A percentile compares a stretch with the other conserved stretches of the same genome.
These are phyloP conservation scores for Nemania abortiva DNA, from an alignment of 2,329 filamentous ascomycete genomes.

Conservation along the genomic window DNA sequence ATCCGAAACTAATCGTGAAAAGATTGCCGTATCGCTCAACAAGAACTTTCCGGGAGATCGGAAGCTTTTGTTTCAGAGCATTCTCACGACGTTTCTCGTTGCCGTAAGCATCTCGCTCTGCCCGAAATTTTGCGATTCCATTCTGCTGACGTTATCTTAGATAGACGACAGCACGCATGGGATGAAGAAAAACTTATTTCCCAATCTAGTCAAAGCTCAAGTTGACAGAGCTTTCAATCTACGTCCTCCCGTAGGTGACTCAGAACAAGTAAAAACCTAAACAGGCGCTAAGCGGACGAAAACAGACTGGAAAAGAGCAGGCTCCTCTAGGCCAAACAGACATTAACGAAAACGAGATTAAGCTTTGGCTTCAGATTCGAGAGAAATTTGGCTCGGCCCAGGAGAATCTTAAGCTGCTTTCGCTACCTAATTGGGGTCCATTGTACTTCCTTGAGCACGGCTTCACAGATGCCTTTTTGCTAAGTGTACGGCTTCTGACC, in stretches of 20 bases:
- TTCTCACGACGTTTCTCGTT: slow-evolving; percentile 65
- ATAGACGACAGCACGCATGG: slow-evolving; percentile 52
- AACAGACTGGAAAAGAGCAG: slow-evolving; percentile 33
- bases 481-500: slow-evolving; percentile 38
- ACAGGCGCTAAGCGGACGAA: slow-evolving; percentile 2
- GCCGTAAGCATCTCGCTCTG: slow-evolving; percentile 54
- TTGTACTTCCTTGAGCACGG: slow-evolving; percentile 44
- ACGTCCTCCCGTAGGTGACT: slow-evolving; percentile 29
- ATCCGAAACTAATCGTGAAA: slow-evolving; percentile 20
- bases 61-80: slow-evolving; percentile 66
- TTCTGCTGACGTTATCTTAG: slow-evolving; percentile 40
- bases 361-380: slow-evolving; percentile 46
- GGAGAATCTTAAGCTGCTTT: slow-evolving; percentile 42
- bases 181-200: slow-evolving; percentile 65
- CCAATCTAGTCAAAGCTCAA: slow-evolving; percentile 57
- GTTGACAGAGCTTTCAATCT: slow-evolving; percentile 45
- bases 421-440: slow-evolving; percentile 39
- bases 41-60: slow-evolving; percentile 63
- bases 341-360: slow-evolving; percentile 41
- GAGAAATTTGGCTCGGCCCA: slow-evolving; percentile 34
- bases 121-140: neutral
- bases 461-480: slow-evolving; percentile 37
- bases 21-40: slow-evolving; percentile 68
- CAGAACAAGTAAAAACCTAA: neutral
- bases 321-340: slow-evolving; percentile 16